These are phyloP conservation scores for Dendrostoma leiphaemia DNA, from an alignment of 2,329 filamentous ascomycete species.

Conservation along the genomic window DNA sequence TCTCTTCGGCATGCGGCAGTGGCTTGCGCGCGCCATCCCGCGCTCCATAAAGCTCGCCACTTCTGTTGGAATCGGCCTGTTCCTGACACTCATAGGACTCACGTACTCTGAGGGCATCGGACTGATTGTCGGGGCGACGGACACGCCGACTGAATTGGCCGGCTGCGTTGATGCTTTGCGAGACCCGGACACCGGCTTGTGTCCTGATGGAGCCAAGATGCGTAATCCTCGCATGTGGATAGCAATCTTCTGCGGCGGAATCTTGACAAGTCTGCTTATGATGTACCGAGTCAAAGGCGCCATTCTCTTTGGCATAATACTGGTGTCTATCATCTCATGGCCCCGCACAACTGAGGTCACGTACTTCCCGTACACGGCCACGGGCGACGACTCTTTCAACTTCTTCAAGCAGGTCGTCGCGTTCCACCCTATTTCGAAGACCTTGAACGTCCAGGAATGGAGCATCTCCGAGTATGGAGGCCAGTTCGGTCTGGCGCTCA, in stretches of 20 bases:
- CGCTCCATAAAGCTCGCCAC: constrained; percentile 84
- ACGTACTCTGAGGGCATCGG: constrained; percentile 84
- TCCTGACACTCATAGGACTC: constrained; percentile 72
- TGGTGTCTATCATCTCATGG: constrained; percentile 89
- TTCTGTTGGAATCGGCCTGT: constrained; percentile 81
- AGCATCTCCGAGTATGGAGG: constrained; percentile 64
- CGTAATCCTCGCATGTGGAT: constrained; percentile 82
- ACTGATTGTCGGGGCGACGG: constrained; percentile 64
- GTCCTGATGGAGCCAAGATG: constrained; percentile 69
- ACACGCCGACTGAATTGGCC: constrained; percentile 71
- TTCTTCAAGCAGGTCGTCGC: constrained; percentile 88
- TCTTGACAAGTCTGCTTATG: constrained; percentile 78
- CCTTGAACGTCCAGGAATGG: constrained; percentile 73
- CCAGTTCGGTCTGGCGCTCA: constrained; percentile 78
- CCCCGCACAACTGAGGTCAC: constrained; percentile 73
- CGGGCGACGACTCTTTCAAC: constrained; percentile 71
- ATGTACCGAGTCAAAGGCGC: constrained; percentile 85
- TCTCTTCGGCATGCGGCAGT: constrained; percentile 78
- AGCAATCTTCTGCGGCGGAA: constrained; percentile 81
- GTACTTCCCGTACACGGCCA: constrained; percentile 71
- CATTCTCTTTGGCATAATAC: constrained; percentile 77
- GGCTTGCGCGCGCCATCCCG: constrained; percentile 81
- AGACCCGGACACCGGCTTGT: constrained; percentile 50
- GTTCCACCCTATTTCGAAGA: constrained; percentile 73
- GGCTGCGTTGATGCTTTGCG: constrained; percentile 57